phyloP scores from a whole-genome alignment of 306 rosid genomes.

The Purshia tridentata region DNA sequence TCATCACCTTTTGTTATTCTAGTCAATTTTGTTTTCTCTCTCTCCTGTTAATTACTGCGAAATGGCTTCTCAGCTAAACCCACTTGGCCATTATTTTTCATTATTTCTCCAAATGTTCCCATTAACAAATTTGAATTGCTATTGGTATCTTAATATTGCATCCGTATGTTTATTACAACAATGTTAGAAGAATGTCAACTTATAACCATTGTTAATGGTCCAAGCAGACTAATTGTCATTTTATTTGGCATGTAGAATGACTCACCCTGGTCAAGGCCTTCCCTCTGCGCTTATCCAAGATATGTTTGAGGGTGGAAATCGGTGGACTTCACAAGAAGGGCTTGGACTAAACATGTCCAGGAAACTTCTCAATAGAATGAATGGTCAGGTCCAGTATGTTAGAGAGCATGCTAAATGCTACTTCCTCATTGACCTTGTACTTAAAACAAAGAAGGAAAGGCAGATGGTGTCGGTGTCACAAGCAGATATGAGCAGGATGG shows the following conservation, averaged over 20 bases:
- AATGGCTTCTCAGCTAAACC: too few species aligned
- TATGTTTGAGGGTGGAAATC: conserved; percentile 59
- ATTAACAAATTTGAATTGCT: too few species aligned
- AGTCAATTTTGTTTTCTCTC: too few species aligned
- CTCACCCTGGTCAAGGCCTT: conserved; percentile 70
- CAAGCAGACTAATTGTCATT: background rate
- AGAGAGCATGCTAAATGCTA: conserved; percentile 61
- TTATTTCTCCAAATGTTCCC: too few species aligned
- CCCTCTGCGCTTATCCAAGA: conserved; percentile 56
- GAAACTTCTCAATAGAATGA: conserved; percentile 69
- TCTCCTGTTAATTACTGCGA: too few species aligned
- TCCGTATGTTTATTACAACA: too few species aligned
- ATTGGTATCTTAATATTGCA: too few species aligned
- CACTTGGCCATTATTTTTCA: too few species aligned
- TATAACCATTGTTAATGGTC: background rate
- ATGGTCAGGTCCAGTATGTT: conserved; percentile 56
- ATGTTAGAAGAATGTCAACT: background rate
- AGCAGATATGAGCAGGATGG: conserved; percentile 30
- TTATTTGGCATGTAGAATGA: conserved; percentile 52
- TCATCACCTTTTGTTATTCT: background rate
- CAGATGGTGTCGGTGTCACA: conserved; percentile 18
- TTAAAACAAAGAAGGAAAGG: conserved; percentile 44
- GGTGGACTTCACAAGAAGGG: conserved; percentile 68
- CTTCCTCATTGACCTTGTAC: conserved; percentile 63
- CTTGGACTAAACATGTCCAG: conserved; percentile 59